phyloP scores from a whole-genome alignment of 2,329 filamentous ascomycete species.

The Aspergillus clavatus region DNA sequence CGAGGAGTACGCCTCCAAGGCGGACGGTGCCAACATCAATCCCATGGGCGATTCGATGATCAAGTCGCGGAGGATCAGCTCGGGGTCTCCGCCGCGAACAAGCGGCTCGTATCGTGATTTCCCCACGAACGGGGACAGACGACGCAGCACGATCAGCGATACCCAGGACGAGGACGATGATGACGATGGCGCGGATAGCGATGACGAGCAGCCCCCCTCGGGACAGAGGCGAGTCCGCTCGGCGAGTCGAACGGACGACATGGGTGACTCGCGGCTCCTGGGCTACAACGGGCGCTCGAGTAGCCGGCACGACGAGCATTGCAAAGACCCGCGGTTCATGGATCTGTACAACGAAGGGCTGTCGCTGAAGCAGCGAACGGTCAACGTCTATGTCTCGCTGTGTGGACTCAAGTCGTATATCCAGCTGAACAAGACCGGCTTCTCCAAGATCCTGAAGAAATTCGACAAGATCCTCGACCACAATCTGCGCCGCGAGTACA shows the following conservation, averaged over 20 bases:
- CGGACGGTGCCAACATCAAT: constrained; percentile 41
- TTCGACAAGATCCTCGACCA: constrained; percentile 94
- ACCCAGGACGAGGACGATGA: constrained; percentile 52
- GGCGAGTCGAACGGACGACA: constrained; percentile 30
- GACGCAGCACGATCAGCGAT: constrained; percentile 41
- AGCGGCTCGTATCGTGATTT: constrained; percentile 53
- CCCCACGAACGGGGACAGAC: constrained; percentile 42
- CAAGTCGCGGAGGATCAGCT: constrained; percentile 39
- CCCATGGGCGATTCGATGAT: constrained; percentile 39
- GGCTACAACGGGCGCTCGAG: constrained; percentile 14
- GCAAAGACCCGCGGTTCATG: constrained; percentile 66
- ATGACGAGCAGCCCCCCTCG: constrained; percentile 49
- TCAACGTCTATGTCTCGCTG: constrained; percentile 81
- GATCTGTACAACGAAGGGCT: constrained; percentile 67
- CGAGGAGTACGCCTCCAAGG: constrained; percentile 60
- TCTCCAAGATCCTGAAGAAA: constrained; percentile 94
- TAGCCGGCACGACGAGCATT: constrained; percentile 62
- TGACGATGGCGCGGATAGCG: constrained; percentile 48
- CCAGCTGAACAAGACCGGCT: constrained; percentile 94
- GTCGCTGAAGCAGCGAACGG: constrained; percentile 85
- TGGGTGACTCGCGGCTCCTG: constrained; percentile 20
- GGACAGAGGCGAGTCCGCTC: constrained; percentile 22
- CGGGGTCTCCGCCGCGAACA: constrained; percentile 39
- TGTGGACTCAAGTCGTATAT: constrained; percentile 95
- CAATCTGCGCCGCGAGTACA: constrained; percentile 71